A percentile compares a stretch with the other conserved stretches of the same genome.
phyloP scores from a whole-genome alignment of 768 basidiomycete genomes.

The Cystoderma amianthinum region DNA sequence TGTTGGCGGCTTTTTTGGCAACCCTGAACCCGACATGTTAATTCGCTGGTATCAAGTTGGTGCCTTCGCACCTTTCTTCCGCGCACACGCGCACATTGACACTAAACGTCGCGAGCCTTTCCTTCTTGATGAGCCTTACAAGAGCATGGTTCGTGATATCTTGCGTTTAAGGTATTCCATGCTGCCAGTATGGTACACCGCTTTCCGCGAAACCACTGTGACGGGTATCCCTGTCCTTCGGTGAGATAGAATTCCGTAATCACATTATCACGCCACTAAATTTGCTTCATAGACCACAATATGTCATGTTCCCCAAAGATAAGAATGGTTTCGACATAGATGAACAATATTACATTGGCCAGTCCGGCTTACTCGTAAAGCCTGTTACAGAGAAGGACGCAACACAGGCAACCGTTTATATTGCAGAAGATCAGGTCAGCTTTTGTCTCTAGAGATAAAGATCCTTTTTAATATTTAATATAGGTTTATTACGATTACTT shows the following conservation, averaged over 20 bases:
- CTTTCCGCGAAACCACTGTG: slow-evolving; percentile 82
- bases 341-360: slow-evolving; percentile 90
- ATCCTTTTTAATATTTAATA: not conserved
- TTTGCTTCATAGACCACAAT: slow-evolving; percentile 70
- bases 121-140: slow-evolving; percentile 85
- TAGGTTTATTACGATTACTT: slow-evolving; percentile 96
- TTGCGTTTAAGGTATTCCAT: slow-evolving; percentile 80
- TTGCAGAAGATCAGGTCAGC: slow-evolving; percentile 76
- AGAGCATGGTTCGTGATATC: slow-evolving; percentile 70
- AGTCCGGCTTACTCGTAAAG: slow-evolving; percentile 85
- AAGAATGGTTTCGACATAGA: slow-evolving; percentile 80
- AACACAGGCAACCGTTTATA: slow-evolving; percentile 67
- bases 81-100: slow-evolving; percentile 97
- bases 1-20: slow-evolving; percentile 98
- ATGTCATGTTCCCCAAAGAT: slow-evolving; percentile 89
- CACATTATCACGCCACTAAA: not conserved
- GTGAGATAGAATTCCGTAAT: too few species aligned
- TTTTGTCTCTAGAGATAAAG: slow-evolving; percentile 4
- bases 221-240: slow-evolving; percentile 79
- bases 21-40: slow-evolving; percentile 91
- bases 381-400: slow-evolving; percentile 77
- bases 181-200: slow-evolving; percentile 96
- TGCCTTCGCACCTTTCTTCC: slow-evolving; percentile 93
- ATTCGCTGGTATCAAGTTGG: slow-evolving; percentile 98
- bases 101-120: slow-evolving; percentile 97